A percentile compares a stretch with the other conserved stretches of the same genome.
phyloP scores from a whole-genome alignment of 2,329 filamentous ascomycete genomes.

The Calonectria pseudoreteaudii region DNA sequence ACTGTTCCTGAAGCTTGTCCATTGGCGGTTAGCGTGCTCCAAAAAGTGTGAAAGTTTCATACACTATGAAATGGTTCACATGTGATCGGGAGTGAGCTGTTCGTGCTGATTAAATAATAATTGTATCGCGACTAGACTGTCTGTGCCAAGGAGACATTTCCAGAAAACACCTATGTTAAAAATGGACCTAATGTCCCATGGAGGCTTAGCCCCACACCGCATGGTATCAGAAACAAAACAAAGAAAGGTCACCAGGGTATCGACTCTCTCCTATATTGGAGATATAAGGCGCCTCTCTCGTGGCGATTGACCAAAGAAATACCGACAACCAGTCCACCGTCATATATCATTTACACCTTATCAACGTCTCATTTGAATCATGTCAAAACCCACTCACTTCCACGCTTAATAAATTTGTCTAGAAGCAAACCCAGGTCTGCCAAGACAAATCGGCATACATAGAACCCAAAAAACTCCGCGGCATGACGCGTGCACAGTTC shows the following conservation, averaged over 20 bases:
- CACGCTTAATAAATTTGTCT: slow-evolving; percentile 97
- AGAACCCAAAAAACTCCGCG: slow-evolving; percentile 98
- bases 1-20: slow-evolving; percentile 12
- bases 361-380: slow-evolving; percentile 36
- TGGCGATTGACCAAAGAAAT: slow-evolving; percentile 33
- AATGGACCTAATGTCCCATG: slow-evolving; percentile 6
- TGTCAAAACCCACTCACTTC: slow-evolving; percentile 87
- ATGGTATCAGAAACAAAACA: slow-evolving; percentile 36
- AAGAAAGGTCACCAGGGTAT: slow-evolving; percentile 44
- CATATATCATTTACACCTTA: slow-evolving; percentile 19
- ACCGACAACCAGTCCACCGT: slow-evolving; percentile 32
- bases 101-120: neutral
- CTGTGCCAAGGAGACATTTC: neutral
- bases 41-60: neutral
- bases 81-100: neutral
- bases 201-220: neutral
- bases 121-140: neutral
- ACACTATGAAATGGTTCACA: neutral
- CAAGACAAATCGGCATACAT: slow-evolving; percentile 94
- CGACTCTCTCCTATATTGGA: slow-evolving; percentile 35
- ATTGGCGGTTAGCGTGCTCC: neutral
- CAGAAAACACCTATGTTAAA: neutral
- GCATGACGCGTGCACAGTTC: slow-evolving; percentile 94
- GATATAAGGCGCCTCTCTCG: slow-evolving; percentile 30
- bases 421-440: slow-evolving; percentile 85